These are phyloP conservation scores for Calonectria hongkongensis DNA, from an alignment of 2,329 filamentous ascomycete species.

Conservation along the genomic window DNA sequence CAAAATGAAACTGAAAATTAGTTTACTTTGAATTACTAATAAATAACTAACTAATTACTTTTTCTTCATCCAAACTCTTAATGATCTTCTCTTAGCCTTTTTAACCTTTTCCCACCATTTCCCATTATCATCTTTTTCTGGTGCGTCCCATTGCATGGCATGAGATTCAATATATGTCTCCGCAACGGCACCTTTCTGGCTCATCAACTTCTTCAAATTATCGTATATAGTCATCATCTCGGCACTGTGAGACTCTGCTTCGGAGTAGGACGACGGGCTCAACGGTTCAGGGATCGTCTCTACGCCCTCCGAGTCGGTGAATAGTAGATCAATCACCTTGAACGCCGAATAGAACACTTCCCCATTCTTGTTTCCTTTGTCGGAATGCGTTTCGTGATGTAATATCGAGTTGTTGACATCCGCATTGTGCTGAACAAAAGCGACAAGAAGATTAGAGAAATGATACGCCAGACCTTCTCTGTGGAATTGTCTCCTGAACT, in stretches of 20 bases:
- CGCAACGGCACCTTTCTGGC: constrained; percentile 9
- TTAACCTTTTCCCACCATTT: constrained; percentile 20
- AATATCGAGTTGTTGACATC: constrained; percentile 7
- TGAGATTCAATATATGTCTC: constrained; percentile 11
- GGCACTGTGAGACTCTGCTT: background rate
- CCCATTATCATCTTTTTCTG: background rate
- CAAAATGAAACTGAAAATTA: no score
- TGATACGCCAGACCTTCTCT: background rate
- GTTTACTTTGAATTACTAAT: background rate
- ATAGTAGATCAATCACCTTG: constrained; percentile 7
- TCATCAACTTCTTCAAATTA: constrained; percentile 14
- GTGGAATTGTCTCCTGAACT: background rate
- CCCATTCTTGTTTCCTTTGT: background rate
- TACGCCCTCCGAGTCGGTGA: background rate
- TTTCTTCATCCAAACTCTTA: background rate
- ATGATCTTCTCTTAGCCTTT: constrained; percentile 2
- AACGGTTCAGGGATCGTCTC: background rate
- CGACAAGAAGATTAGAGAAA: background rate
- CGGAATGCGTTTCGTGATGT: background rate
- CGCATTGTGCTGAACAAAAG: background rate
- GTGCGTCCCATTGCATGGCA: constrained; percentile 10
- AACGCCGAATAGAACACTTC: constrained; percentile 8
- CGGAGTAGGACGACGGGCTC: background rate
- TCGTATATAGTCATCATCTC: constrained; percentile 21
- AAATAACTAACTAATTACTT: background rate